phyloP scores from a whole-genome alignment of 495 filamentous ascomycete species.

The Cladorrhinum samala region DNA sequence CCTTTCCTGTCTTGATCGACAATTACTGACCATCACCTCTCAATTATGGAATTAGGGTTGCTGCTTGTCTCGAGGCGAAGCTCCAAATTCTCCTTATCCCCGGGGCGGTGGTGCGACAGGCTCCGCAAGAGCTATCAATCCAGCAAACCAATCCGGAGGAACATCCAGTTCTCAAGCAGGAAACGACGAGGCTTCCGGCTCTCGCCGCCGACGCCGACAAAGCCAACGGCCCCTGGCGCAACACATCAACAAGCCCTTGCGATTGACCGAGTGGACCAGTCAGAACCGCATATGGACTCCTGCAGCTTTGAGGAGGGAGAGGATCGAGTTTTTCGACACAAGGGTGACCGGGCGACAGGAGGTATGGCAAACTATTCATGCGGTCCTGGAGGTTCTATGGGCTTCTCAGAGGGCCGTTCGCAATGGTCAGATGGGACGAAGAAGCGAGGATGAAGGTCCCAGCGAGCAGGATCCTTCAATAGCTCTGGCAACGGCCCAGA shows the following conservation, averaged over 20 bases:
- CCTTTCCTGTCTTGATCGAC: too few relatives aligned
- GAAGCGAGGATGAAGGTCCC: conserved; percentile 20
- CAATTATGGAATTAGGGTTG: conserved; percentile 33
- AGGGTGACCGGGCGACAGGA: conserved; percentile 68
- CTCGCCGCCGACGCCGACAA: conserved; percentile 16
- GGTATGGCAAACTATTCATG: conserved; percentile 68
- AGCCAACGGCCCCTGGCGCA: conserved; percentile 27
- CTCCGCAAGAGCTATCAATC: conserved; percentile 42
- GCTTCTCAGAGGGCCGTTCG: conserved; percentile 24
- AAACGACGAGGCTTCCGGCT: conserved; percentile 15
- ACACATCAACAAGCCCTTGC: conserved; percentile 46
- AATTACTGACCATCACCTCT: background rate
- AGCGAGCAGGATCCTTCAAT: conserved; percentile 12
- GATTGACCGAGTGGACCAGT: conserved; percentile 44
- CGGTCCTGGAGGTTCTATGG: conserved; percentile 61
- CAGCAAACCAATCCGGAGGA: conserved; percentile 13
- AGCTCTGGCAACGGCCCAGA: conserved; percentile 67
- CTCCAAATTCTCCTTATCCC: conserved; percentile 39
- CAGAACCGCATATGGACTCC: conserved; percentile 41
- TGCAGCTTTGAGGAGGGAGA: conserved; percentile 37
- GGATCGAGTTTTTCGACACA: conserved; percentile 75
- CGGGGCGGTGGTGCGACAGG: conserved; percentile 31
- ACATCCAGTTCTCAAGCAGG: conserved; percentile 9
- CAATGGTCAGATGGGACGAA: conserved; percentile 15
- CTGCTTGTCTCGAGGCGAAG: conserved; percentile 41